Evolutionary conservation across 495 filamentous ascomycete genomes (phyloP).

Genomic region (Cercophora samala): DNA sequence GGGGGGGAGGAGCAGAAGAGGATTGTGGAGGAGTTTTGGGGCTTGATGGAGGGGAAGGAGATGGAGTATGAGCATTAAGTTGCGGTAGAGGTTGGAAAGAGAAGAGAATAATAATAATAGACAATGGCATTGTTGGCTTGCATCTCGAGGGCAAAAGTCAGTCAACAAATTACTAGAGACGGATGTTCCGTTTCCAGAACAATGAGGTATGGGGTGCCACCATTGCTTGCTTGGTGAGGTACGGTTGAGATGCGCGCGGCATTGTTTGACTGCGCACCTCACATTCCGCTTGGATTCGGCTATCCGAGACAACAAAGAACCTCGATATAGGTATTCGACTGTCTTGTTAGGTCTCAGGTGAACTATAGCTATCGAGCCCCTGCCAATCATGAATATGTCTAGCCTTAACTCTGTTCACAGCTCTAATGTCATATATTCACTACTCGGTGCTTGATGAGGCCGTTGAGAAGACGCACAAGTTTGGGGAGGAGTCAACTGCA

Average conservation of each 20-base stretch:
- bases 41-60: slow-evolving; percentile 32
- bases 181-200: background rate
- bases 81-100: background rate
- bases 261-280: background rate
- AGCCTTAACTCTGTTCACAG: background rate
- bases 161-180: background rate
- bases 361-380: background rate
- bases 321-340: background rate
- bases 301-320: background rate
- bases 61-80: slow-evolving; percentile 52
- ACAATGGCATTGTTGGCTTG: background rate
- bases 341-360: background rate
- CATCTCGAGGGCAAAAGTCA: background rate
- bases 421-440: background rate
- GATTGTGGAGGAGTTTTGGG: slow-evolving; percentile 82
- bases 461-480: background rate
- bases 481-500: no score
- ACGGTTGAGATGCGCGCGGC: background rate
- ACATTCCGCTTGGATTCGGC: background rate
- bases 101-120: background rate
- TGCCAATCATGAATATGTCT: background rate
- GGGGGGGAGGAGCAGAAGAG: slow-evolving; percentile 65
- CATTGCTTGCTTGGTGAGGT: background rate
- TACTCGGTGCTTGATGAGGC: background rate
- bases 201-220: background rate